Percentiles rank a stretch among this genome's conserved stretches.
phyloP scores from a whole-genome alignment of 2,329 filamentous ascomycete genomes.

The Lachnellula hyalina region DNA sequence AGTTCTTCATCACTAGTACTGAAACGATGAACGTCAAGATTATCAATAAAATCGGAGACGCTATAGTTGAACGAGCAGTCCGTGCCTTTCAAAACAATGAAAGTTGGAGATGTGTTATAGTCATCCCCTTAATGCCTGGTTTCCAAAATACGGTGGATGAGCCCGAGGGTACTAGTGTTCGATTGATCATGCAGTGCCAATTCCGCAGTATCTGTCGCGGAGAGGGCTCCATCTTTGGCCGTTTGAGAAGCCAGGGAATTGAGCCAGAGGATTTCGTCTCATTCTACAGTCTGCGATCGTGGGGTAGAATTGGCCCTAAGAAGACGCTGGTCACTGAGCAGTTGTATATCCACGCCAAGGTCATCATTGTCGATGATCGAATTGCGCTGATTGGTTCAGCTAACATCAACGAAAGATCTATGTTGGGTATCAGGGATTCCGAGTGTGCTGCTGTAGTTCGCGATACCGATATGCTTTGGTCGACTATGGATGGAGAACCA shows the following conservation, averaged over 20 bases:
- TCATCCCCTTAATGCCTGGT: constrained; percentile 96
- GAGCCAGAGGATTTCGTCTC: constrained; percentile 93
- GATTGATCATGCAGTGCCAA: constrained; percentile 94
- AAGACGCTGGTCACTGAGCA: constrained; percentile 89
- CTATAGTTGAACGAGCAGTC: constrained; percentile 85
- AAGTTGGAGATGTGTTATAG: constrained; percentile 81
- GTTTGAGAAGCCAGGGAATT: constrained; percentile 71
- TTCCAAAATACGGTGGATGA: constrained; percentile 96
- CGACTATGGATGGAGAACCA: constrained; percentile 82
- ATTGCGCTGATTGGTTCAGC: constrained; percentile 92
- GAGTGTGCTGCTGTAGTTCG: constrained; percentile 86
- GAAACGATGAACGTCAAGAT: constrained; percentile 84
- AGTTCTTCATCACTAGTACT: constrained; percentile 94
- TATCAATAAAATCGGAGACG: constrained; percentile 89
- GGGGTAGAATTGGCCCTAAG: constrained; percentile 82
- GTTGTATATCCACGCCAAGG: constrained; percentile 96
- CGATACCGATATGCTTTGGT: constrained; percentile 88
- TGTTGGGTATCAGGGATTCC: constrained; percentile 87
- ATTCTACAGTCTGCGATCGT: constrained; percentile 88
- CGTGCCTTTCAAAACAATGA: constrained; percentile 78
- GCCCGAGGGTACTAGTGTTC: constrained; percentile 88
- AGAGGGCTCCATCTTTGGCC: constrained; percentile 84
- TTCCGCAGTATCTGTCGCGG: constrained; percentile 94
- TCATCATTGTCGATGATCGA: constrained; percentile 91
- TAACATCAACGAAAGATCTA: constrained; percentile 97